Evolutionary conservation across 306 rosid genomes (phyloP).

Genomic region (Amphicarpaea edgeworthii): DNA sequence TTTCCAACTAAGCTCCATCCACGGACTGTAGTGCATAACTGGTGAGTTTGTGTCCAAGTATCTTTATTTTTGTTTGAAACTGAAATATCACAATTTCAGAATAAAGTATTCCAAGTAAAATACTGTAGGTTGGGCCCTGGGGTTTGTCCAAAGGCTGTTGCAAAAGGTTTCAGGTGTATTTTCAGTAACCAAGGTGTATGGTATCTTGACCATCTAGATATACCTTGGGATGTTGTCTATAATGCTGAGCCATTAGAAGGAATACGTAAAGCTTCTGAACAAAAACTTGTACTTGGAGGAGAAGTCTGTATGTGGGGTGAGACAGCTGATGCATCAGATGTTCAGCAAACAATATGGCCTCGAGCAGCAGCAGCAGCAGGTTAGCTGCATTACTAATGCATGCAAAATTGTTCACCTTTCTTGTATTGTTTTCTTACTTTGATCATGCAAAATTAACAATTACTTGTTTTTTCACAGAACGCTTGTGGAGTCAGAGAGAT

Average conservation of each 20-base stretch:
- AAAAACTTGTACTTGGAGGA: conserved; percentile 90
- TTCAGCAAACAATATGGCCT: conserved; percentile 98
- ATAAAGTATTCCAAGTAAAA: conserved; percentile 29
- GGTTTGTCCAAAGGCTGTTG: conserved; percentile 90
- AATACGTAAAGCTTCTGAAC: conserved; percentile 59
- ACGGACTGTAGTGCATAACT: conserved; percentile 88
- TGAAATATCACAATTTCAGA: conserved; percentile 28
- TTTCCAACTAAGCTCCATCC: conserved; percentile 84
- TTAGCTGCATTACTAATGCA: conserved; percentile 42
- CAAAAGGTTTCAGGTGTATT: conserved; percentile 87
- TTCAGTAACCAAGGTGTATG: conserved; percentile 93
- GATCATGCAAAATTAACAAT: conserved; percentile 36
- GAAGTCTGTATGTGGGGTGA: conserved; percentile 99
- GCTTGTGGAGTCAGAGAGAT: conserved; percentile 79
- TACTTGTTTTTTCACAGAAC: conserved; percentile 58
- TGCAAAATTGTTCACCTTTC: background rate
- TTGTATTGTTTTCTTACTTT: background rate
- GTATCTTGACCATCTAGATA: conserved; percentile 95
- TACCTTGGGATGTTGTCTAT: conserved; percentile 78
- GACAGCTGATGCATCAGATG: conserved; percentile 78
- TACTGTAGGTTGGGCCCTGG: conserved; percentile 77
- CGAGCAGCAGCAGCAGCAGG: conserved; percentile 99
- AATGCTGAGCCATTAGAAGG: conserved; percentile 90
- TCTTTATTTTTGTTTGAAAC: conserved; percentile 32
- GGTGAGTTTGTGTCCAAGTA: conserved; percentile 62